phyloP scores from a whole-genome alignment of 2,329 filamentous ascomycete species.

The Fusarium verticillioides region DNA sequence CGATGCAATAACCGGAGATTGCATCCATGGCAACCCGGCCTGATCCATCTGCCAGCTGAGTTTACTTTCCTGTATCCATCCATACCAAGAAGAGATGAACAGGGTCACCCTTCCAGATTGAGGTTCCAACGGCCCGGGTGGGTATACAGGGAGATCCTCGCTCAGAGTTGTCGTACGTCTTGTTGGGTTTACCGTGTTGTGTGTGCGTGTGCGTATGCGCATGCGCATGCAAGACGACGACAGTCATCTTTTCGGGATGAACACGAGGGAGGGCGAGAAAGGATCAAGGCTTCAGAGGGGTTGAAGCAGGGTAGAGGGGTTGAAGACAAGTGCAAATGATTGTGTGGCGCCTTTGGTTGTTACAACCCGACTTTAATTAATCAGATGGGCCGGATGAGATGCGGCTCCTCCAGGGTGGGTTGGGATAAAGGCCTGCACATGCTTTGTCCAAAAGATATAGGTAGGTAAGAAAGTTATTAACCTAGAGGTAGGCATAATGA shows the following conservation, averaged over 20 bases:
- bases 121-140: conserved; percentile 41
- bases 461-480: background rate
- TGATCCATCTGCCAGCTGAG: conserved; percentile 31
- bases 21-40: conserved; percentile 27
- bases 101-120: conserved; percentile 35
- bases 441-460: background rate
- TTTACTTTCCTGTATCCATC: conserved; percentile 17
- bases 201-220: conserved; percentile 10
- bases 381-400: conserved; percentile 18
- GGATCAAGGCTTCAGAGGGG: conserved; percentile 10
- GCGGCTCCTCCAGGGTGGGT: conserved; percentile 27
- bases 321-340: background rate
- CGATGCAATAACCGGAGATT: conserved; percentile 43
- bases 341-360: conserved; percentile 1
- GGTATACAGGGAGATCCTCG: conserved; percentile 36
- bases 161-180: conserved; percentile 32
- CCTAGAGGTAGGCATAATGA: background rate
- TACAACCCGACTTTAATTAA: conserved; percentile 14
- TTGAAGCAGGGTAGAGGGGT: conserved; percentile 1
- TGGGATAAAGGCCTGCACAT: background rate
- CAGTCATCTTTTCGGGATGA: conserved; percentile 21
- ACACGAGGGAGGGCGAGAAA: conserved; percentile 26
- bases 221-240: conserved; percentile 15
- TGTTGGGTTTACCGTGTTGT: conserved; percentile 3
- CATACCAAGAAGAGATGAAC: conserved; percentile 31